Conservation (phyloP, 2,329 filamentous ascomycete species). For the Alternaria burnsii region DNA sequence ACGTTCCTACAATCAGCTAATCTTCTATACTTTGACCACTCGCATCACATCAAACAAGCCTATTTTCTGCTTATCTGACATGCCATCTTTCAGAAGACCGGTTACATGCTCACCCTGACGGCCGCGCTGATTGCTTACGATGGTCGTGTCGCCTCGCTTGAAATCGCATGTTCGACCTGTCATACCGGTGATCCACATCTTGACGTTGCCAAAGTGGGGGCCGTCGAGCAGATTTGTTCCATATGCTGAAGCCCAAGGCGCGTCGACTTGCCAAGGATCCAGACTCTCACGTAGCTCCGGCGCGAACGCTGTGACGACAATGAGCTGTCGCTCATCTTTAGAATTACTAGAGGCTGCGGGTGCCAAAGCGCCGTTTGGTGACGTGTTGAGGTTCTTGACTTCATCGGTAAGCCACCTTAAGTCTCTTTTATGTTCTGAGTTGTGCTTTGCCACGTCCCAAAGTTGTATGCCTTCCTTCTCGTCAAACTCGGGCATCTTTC, state of each 20-base stretch:
- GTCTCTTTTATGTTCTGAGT: constrained; percentile 58
- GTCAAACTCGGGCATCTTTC: constrained; percentile 63
- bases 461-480: constrained; percentile 54
- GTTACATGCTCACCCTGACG: constrained; percentile 45
- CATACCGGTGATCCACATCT: constrained; percentile 57
- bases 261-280: constrained; percentile 58
- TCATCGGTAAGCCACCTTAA: constrained; percentile 59
- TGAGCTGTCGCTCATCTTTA: constrained; percentile 39
- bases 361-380: constrained; percentile 16
- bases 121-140: constrained; percentile 58
- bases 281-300: constrained; percentile 61
- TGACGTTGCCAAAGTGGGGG: constrained; percentile 32
- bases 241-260: constrained; percentile 61
- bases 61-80: constrained; percentile 38
- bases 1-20: neutral
- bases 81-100: constrained; percentile 34
- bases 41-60: constrained; percentile 41
- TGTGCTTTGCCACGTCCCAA: constrained; percentile 63
- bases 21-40: constrained; percentile 26
- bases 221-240: constrained; percentile 59
- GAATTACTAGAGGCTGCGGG: neutral
- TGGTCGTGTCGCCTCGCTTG: constrained; percentile 41
- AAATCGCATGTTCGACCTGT: constrained; percentile 57
- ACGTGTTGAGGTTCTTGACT: constrained; percentile 41
- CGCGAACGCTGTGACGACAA: constrained; percentile 67